Percentiles rank a stretch among this genome's conserved stretches.
Evolutionary conservation across 495 filamentous ascomycete genomes (phyloP).

Genomic region (Margaritispora aquatica): DNA sequence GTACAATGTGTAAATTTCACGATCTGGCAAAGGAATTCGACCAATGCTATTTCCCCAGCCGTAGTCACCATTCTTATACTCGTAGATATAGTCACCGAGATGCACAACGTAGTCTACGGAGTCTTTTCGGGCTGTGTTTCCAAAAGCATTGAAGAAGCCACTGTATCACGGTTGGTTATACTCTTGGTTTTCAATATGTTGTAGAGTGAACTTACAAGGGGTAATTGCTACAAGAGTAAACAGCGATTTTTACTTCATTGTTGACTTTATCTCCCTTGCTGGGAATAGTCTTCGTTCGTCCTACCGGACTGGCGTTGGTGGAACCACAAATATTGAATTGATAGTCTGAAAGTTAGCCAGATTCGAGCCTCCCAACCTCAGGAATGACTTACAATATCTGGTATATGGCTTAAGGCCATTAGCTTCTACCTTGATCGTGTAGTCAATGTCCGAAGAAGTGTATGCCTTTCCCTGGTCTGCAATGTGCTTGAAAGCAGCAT

Average conservation of each 20-base stretch:
- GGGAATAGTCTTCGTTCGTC: slow-evolving; percentile 50
- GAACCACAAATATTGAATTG: slow-evolving; percentile 49
- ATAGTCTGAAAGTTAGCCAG: slow-evolving; percentile 29
- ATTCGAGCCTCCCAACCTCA: not conserved
- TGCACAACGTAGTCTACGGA: slow-evolving; percentile 60
- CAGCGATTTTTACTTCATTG: slow-evolving; percentile 41
- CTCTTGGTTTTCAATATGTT: not conserved
- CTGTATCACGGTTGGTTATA: not conserved
- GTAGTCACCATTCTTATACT: slow-evolving; percentile 51
- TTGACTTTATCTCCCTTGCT: slow-evolving; percentile 30
- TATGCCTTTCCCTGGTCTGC: slow-evolving; percentile 45
- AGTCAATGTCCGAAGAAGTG: slow-evolving; percentile 63
- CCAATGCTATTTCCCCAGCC: slow-evolving; percentile 46
- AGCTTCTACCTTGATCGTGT: slow-evolving; percentile 65
- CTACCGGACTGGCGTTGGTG: slow-evolving; percentile 36
- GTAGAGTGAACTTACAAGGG: slow-evolving; percentile 29
- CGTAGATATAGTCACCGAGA: slow-evolving; percentile 66
- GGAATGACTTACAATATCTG: slow-evolving; percentile 8
- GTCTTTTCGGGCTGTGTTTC: slow-evolving; percentile 60
- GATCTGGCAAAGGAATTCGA: slow-evolving; percentile 48
- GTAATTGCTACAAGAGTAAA: slow-evolving; percentile 53
- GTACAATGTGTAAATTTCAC: slow-evolving; percentile 34
- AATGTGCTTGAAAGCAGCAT: slow-evolving; percentile 31
- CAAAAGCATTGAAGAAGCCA: slow-evolving; percentile 59
- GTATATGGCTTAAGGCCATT: slow-evolving; percentile 49